Base-by-base conservation (phyloP, 345 rosid genomes). In the Corchorus olitorius region DNA sequence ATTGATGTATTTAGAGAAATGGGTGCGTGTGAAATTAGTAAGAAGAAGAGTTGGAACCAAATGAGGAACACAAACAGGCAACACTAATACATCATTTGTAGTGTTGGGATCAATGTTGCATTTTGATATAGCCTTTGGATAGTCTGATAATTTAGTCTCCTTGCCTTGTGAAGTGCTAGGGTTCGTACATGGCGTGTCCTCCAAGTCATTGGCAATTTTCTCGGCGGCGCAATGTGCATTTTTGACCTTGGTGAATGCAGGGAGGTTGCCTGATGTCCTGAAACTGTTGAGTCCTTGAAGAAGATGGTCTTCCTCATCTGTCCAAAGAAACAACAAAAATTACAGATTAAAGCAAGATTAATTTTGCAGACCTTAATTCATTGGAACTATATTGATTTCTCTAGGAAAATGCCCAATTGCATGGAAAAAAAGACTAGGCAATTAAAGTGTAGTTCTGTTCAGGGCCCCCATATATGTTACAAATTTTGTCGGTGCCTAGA, bases 281-380 rank as follows among this genome's bases (percentile, higher is more conserved):
- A 84, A 89, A 79, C 89, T 87, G 87, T 94, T 89, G 59, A 94
- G 78, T 63, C 93, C 97, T 80, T 89, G 93, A 11, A 91, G 89
- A 75, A 92, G 89, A 75, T 81, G 72, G 81, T 90, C 89, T 78
- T 88, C 89, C 7, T 79, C 89, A 6, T 89, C 97, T 90, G 87
- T 65, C 27, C 27, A 27, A 27, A n/a, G n/a, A n/a, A n/a, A n/a
- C n/a, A n/a, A n/a, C n/a, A n/a, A n/a, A n/a, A n/a, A n/a, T n/a
- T n/a, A n/a, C n/a, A n/a, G n/a, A n/a, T n/a, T n/a, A n/a, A n/a
- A n/a, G n/a, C n/a, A n/a, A n/a, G n/a, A n/a, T n/a, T n/a, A n/a
- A n/a, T n/a, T n/a, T n/a, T n/a, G n/a, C n/a, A n/a, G n/a, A n/a
- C n/a, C n/a, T n/a, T n/a, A n/a, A n/a, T n/a, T n/a, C n/a, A n/a